Evolutionary conservation across 2,329 filamentous ascomycete species (phyloP), one percentile per base, ranked within the genome.

Genomic region (Drechslerella coelobrocha): DNA sequence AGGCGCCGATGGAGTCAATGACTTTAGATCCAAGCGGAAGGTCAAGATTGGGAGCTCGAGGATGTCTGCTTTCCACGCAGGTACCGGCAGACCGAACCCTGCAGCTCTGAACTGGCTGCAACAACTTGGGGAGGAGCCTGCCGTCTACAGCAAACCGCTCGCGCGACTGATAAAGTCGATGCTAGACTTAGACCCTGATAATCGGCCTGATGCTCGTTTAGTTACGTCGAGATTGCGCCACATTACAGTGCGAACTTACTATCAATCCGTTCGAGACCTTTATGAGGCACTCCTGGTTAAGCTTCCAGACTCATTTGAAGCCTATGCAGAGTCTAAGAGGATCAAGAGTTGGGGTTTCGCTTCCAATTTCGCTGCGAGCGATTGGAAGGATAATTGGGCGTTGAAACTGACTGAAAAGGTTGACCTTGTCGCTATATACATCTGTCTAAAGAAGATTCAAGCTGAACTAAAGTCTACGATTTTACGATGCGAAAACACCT

Each of bases 281-380:
- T 65, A 65, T 23, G 29, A 57, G 7, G 50, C 1, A 6, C 31
- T 65, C 21, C 17, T 45, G 2, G 29, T 12, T n/a, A 52, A 59
- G n/a, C 8, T 57, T 5, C 24, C 26, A 6, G 43, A 45, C 17
- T 57, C 61, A 19, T 65, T 65, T 14, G 61, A 65, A 45, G 61
- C 61, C 6, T 65, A 65, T n/a, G 45, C 53, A n/a, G 61, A 65
- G 23, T 65, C 31, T n/a, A 65, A 31, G 45, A 34, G 53, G 19
- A 57, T 65, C 12, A 48, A 52, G 21, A 65, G 61, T 21, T 65
- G 61, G 61, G 61, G 61, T 1, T 31, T n/a, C 29, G 45, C 47
- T 14, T 41, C 57, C 8, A 6, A 8, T 9, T 17, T 17, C 12
- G 34, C 12, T 3, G 45, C 24, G 23, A 52, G 26, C 14, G 47